Conservation (phyloP, 108 stramenopile species). For the Cylindrotheca closterium region DNA sequence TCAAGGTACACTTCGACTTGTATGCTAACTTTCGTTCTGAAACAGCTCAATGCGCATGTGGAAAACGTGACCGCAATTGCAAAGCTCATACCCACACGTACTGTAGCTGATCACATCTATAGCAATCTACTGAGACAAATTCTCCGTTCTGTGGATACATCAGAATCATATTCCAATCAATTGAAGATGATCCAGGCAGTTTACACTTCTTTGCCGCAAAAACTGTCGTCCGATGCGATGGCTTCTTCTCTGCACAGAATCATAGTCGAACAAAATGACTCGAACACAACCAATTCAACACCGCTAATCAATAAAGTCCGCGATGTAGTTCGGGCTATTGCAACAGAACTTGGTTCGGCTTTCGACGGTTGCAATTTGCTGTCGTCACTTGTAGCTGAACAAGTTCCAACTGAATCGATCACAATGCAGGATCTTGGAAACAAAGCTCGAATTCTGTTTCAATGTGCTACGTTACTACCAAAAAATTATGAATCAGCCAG, state of each 20-base stretch:
- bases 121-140: conserved; percentile 43
- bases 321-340: conserved; percentile 36
- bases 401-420: conserved; percentile 19
- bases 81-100: conserved; percentile 39
- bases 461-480: conserved; percentile 47
- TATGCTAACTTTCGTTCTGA: no score
- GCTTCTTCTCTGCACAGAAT: conserved; percentile 33
- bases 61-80: conserved; percentile 69
- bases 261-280: conserved; percentile 4
- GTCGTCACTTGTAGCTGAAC: conserved; percentile 32
- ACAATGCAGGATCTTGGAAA: conserved; percentile 37
- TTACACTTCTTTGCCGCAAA: conserved; percentile 32
- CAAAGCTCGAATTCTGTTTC: conserved; percentile 59
- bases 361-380: conserved; percentile 54
- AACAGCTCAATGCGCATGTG: conserved; percentile 47
- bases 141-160: conserved; percentile 15
- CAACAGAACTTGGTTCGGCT: conserved; percentile 34
- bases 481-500: conserved; percentile 12
- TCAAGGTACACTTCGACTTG: no score
- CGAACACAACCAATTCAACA: not conserved
- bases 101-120: conserved; percentile 62
- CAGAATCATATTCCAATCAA: conserved; percentile 25
- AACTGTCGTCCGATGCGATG: conserved; percentile 40
- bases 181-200: conserved; percentile 60
- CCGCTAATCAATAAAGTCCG: conserved; percentile 28